phyloP scores from a whole-genome alignment of 1,284 basidiomycete genomes.

The Heterobasidion annosum region DNA sequence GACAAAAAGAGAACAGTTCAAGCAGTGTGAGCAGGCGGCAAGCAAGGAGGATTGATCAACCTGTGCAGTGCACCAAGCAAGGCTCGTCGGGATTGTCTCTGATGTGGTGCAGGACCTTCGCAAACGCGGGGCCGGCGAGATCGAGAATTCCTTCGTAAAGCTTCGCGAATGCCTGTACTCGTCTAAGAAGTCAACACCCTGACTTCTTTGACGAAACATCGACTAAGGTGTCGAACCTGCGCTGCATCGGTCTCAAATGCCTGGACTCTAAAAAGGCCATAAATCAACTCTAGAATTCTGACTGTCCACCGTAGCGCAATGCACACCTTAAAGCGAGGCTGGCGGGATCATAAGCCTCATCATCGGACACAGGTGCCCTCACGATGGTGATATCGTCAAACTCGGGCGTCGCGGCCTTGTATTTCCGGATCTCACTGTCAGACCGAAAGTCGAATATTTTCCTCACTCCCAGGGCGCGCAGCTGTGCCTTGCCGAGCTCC shows the following conservation, averaged over 20 bases:
- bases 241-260: not conserved
- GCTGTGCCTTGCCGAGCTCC: conserved; percentile 23
- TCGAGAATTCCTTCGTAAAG: conserved; percentile 26
- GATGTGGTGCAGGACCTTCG: conserved; percentile 26
- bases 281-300: not conserved
- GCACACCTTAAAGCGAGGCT: conserved; percentile 18
- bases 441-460: conserved; percentile 34
- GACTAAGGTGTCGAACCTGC: not conserved
- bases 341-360: conserved; percentile 21
- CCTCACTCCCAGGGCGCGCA: conserved; percentile 25
- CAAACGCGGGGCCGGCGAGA: conserved; percentile 21
- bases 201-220: not conserved
- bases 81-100: conserved; percentile 27
- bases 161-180: conserved; percentile 23
- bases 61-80: conserved; percentile 35
- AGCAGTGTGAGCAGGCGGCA: not conserved
- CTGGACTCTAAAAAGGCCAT: not conserved
- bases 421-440: conserved; percentile 24
- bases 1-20: not conserved
- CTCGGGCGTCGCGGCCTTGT: conserved; percentile 18
- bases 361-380: conserved; percentile 18
- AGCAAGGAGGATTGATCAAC: conserved; percentile 14
- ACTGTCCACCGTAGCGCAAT: not conserved
- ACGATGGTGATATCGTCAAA: conserved; percentile 24
- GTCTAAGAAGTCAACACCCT: not conserved